A percentile compares a stretch with the other conserved stretches of the same genome.
Conservation (phyloP, 2,329 filamentous ascomycete species). For the Knufia fluminis region DNA sequence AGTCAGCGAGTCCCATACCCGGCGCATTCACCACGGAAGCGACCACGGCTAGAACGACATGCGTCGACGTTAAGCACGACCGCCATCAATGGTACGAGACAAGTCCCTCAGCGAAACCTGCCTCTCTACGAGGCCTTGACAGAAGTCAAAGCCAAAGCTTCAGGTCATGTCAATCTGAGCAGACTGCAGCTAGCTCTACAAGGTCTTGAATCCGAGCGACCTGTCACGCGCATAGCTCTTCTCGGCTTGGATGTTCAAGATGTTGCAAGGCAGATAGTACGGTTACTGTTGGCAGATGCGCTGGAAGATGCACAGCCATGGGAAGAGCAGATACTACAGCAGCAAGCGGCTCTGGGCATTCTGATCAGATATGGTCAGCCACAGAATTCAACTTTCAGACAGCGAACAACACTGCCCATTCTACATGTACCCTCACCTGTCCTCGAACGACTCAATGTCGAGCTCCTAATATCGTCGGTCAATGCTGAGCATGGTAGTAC, state of each 20-base stretch:
- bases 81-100: slow-evolving; percentile 45
- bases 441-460: slow-evolving; percentile 48
- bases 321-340: slow-evolving; percentile 52
- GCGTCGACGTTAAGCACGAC: slow-evolving; percentile 39
- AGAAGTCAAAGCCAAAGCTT: slow-evolving; percentile 43
- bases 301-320: slow-evolving; percentile 53
- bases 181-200: slow-evolving; percentile 50
- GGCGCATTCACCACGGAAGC: slow-evolving; percentile 23
- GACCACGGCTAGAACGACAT: slow-evolving; percentile 15
- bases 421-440: slow-evolving; percentile 48
- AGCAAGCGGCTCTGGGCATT: slow-evolving; percentile 48
- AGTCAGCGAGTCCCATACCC: slow-evolving; percentile 26
- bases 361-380: slow-evolving; percentile 53
- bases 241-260: slow-evolving; percentile 42
- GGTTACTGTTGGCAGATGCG: slow-evolving; percentile 62
- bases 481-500: slow-evolving; percentile 16
- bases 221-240: slow-evolving; percentile 50
- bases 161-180: slow-evolving; percentile 49
- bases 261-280: slow-evolving; percentile 52
- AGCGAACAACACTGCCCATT: slow-evolving; percentile 43
- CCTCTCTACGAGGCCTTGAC: slow-evolving; percentile 47
- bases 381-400: slow-evolving; percentile 35
- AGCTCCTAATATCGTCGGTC: slow-evolving; percentile 50
- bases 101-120: slow-evolving; percentile 43
- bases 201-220: slow-evolving; percentile 46